These are phyloP conservation scores for Prunus mume DNA, from an alignment of 306 rosid species.

Conservation along the genomic window DNA sequence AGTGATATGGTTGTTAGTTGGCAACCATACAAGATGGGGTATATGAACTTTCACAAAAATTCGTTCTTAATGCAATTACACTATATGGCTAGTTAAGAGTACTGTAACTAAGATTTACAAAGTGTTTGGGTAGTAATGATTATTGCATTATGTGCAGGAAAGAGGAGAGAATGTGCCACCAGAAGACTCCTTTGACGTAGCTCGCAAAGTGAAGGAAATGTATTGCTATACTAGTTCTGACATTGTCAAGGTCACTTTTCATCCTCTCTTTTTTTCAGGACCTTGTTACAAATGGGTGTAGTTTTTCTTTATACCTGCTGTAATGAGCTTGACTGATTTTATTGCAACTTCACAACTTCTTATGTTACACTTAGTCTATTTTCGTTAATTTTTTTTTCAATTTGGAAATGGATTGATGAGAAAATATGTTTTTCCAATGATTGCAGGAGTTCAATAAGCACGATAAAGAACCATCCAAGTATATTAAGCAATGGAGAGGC, in stretches of 20 bases:
- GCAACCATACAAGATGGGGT: neutral
- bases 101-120: neutral
- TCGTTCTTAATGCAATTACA: no score
- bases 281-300: conserved; percentile 12
- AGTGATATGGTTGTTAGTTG: neutral
- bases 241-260: conserved; percentile 80
- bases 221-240: conserved; percentile 96
- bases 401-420: conserved; percentile 21
- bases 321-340: conserved; percentile 11
- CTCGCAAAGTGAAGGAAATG: conserved; percentile 94
- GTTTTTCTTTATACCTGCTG: conserved; percentile 9
- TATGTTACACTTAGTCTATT: neutral
- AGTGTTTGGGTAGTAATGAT: conserved; percentile 15
- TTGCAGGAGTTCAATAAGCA: conserved; percentile 92
- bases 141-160: conserved; percentile 62
- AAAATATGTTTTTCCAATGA: conserved; percentile 24
- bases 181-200: conserved; percentile 96
- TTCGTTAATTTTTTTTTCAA: neutral
- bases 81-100: neutral
- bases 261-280: conserved; percentile 4
- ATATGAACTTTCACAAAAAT: neutral
- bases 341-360: conserved; percentile 8
- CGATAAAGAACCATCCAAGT: conserved; percentile 91
- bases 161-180: conserved; percentile 98
- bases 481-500: conserved; percentile 93